Conservation (phyloP, 768 basidiomycete species). For the Favolaschia claudopus region DNA sequence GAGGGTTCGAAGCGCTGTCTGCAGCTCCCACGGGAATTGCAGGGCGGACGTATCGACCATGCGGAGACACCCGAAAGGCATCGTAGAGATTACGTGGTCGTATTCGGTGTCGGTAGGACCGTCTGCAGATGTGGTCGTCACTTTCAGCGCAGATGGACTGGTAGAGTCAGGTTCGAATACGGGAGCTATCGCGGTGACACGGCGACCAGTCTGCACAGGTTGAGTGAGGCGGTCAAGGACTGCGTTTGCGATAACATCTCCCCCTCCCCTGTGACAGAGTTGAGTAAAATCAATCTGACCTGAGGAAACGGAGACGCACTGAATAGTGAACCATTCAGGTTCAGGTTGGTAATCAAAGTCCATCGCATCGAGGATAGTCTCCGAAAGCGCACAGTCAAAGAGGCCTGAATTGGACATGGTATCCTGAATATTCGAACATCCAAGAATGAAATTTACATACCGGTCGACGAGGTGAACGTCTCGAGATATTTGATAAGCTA, state of each 20-base stretch:
- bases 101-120: conserved; percentile 29
- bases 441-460: no score
- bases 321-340: conserved; percentile 16
- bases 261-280: conserved; percentile 28
- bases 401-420: conserved; percentile 1
- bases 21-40: conserved; percentile 24
- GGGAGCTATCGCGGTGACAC: conserved; percentile 31
- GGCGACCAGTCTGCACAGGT: neutral
- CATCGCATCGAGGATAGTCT: conserved; percentile 9
- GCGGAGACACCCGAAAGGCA: conserved; percentile 46
- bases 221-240: conserved; percentile 10
- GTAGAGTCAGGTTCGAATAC: neutral
- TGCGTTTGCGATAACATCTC: conserved; percentile 22
- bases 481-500: no score
- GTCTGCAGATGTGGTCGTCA: neutral
- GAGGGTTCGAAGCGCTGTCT: conserved; percentile 45
- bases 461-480: no score
- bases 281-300: neutral
- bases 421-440: no score
- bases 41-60: conserved; percentile 37
- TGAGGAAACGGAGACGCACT: conserved; percentile 1
- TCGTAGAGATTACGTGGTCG: conserved; percentile 50
- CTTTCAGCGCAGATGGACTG: conserved; percentile 9
- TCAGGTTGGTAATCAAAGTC: conserved; percentile 14
- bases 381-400: neutral